phyloP scores from a whole-genome alignment of 2,329 filamentous ascomycete genomes.

The Stachybotrys chartarum region DNA sequence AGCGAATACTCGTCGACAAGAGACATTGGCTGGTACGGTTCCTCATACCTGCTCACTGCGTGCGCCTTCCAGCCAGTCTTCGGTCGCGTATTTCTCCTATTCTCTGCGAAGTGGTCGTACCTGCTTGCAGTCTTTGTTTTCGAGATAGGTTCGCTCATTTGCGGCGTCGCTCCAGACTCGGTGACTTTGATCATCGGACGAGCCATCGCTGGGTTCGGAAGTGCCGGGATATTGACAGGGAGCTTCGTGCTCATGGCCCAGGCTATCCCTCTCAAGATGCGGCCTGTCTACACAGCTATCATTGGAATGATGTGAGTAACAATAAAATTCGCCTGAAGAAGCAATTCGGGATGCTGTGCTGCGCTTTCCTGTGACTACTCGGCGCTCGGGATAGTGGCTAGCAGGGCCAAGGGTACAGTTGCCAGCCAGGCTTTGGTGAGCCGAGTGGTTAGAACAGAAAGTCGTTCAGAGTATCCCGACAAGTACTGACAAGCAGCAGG shows the following conservation, averaged over 20 bases:
- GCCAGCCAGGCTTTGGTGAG: no score
- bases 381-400: no score
- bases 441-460: no score
- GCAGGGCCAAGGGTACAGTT: no score
- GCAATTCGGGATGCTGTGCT: no score
- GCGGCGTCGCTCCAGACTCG: slow-evolving; percentile 31
- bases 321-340: neutral
- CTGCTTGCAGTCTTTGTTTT: slow-evolving; percentile 13
- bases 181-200: slow-evolving; percentile 35
- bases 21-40: slow-evolving; percentile 29
- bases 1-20: slow-evolving; percentile 25
- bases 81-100: slow-evolving; percentile 15
- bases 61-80: slow-evolving; percentile 12
- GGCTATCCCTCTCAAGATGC: neutral
- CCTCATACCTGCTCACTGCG: slow-evolving; percentile 12
- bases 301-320: neutral
- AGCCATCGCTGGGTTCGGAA: slow-evolving; percentile 31
- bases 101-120: slow-evolving; percentile 33
- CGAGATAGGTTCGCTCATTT: slow-evolving; percentile 20
- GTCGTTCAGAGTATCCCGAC: no score
- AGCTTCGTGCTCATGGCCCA: neutral
- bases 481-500: neutral
- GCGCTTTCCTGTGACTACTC: no score
- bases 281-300: slow-evolving; percentile 1
- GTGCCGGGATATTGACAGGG: slow-evolving; percentile 20